Conservation (phyloP, 1,139 yeast species). For the Pichia sp. region DNA sequence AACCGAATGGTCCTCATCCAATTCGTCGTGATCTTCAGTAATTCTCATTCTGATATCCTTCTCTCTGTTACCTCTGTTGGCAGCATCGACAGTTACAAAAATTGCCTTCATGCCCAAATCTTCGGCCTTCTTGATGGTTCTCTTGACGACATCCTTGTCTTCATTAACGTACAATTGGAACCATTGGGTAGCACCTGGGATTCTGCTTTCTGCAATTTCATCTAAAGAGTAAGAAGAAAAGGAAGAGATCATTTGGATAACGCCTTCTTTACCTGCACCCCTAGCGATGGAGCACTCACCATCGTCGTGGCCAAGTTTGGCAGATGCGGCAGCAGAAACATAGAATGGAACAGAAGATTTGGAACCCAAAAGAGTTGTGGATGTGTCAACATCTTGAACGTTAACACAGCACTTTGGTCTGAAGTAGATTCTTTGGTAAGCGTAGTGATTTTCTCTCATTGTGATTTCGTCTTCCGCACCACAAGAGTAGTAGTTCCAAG, state of each 20-base stretch:
- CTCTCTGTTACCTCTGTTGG: conserved; percentile 61
- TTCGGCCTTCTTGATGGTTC: conserved; percentile 47
- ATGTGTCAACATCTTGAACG: conserved; percentile 35
- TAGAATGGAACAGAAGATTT: conserved; percentile 58
- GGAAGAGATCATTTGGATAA: conserved; percentile 53
- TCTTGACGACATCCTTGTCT: conserved; percentile 56
- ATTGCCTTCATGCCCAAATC: conserved; percentile 45
- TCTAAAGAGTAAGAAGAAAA: conserved; percentile 53
- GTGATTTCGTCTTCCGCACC: conserved; percentile 37
- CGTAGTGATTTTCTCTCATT: conserved; percentile 35
- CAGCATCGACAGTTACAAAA: conserved; percentile 65
- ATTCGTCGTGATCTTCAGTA: conserved; percentile 42
- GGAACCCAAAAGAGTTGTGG: conserved; percentile 44
- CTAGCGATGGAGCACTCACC: conserved; percentile 73
- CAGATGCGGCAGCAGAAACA: conserved; percentile 73
- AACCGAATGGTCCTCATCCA: conserved; percentile 51
- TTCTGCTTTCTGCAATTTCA: conserved; percentile 56
- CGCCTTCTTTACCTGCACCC: conserved; percentile 55
- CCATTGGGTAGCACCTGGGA: conserved; percentile 68
- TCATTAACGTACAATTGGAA: conserved; percentile 82
- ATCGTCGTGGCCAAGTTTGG: conserved; percentile 69
- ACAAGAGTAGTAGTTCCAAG: conserved; percentile 35
- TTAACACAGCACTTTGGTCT: conserved; percentile 35
- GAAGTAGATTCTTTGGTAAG: conserved; percentile 35
- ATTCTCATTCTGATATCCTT: conserved; percentile 56